Base-by-base conservation (phyloP, 768 basidiomycete genomes). In the Hygrophorus russula region DNA sequence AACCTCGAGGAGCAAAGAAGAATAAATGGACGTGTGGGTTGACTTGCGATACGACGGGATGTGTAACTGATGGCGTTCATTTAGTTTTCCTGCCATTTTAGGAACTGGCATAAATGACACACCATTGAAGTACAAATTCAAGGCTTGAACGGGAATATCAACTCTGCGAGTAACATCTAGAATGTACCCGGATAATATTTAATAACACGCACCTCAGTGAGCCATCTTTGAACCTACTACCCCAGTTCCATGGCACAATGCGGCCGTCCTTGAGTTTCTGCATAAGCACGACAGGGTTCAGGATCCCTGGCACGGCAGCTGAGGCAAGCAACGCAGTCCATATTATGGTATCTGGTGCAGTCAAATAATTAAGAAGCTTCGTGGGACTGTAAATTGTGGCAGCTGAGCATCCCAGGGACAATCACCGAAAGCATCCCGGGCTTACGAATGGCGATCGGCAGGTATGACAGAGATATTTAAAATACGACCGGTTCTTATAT, bases 281-380 rank as follows among this genome's bases (percentile, higher is more conserved):
- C 85, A 99, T 87, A 42, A 99, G 62, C 0, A 92, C 91, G 12
- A 98, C 94, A 4, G 94, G 91, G 52, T 96, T 93, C 33, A 97
- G 59, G 51, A 97, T 94, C 0, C 94, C 91, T 0, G 93, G 94
- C 2, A 96, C 93, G 17, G 94, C 93, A 2, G 93, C 92, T 4
- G 89, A 91, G 5, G 91, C 90, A 33, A 94, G 63, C 30, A 87
- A 53, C 2, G 83, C 82, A 35, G 75, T 80, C 84, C 83, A 88
- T 43, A 87, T 84, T 14, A 87, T 67, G 2, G 82, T 85, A 58
- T 98, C 87, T 0, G 96, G 96, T n/a, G 92, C 86, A 14, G 91
- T 93, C 48, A 97, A 75, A 55, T 96, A 91, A 58, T 98, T 99
- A 9, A 99, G 68, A 2, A 99, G 65, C 61, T 97, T 97, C 2